phyloP scores from a whole-genome alignment of 805 yeast species.

The Debaryomyces maramus region DNA sequence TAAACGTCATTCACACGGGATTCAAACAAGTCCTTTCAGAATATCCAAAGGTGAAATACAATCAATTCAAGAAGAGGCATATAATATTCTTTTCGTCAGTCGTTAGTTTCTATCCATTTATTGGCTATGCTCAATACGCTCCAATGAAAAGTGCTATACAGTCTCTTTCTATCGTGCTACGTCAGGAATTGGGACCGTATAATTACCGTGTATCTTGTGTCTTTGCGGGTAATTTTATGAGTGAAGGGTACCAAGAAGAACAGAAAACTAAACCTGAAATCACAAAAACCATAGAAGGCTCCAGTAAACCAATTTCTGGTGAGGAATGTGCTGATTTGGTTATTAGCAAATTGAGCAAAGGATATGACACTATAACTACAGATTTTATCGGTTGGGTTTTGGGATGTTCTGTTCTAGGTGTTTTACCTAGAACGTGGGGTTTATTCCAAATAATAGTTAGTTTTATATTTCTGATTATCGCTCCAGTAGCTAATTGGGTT shows the following conservation, averaged over 20 bases:
- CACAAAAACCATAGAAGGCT: slow-evolving; percentile 81
- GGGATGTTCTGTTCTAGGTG: slow-evolving; percentile 64
- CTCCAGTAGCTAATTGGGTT: slow-evolving; percentile 57
- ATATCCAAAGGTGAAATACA: slow-evolving; percentile 7
- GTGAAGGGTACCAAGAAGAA: slow-evolving; percentile 86
- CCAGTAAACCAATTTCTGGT: slow-evolving; percentile 68
- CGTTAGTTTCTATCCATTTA: slow-evolving; percentile 80
- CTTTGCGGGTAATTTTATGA: slow-evolving; percentile 84
- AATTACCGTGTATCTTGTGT: slow-evolving; percentile 70
- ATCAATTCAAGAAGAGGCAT: slow-evolving; percentile 49
- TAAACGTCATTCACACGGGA: slow-evolving; percentile 67
- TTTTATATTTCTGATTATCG: slow-evolving; percentile 35
- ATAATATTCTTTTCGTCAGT: slow-evolving; percentile 66
- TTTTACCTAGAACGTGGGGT: slow-evolving; percentile 64
- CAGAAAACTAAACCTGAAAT: slow-evolving; percentile 82
- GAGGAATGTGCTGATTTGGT: slow-evolving; percentile 65
- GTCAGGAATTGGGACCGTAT: slow-evolving; percentile 77
- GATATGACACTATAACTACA: slow-evolving; percentile 74
- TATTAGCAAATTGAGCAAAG: slow-evolving; percentile 54
- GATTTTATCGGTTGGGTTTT: slow-evolving; percentile 85
- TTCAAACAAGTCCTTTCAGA: slow-evolving; percentile 38
- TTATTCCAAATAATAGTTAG: slow-evolving; percentile 42
- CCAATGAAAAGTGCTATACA: slow-evolving; percentile 85
- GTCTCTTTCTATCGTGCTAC: slow-evolving; percentile 68
- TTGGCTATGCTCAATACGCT: slow-evolving; percentile 89